phyloP scores from a whole-genome alignment of 1,284 basidiomycete species.

The Golubevia sp. region DNA sequence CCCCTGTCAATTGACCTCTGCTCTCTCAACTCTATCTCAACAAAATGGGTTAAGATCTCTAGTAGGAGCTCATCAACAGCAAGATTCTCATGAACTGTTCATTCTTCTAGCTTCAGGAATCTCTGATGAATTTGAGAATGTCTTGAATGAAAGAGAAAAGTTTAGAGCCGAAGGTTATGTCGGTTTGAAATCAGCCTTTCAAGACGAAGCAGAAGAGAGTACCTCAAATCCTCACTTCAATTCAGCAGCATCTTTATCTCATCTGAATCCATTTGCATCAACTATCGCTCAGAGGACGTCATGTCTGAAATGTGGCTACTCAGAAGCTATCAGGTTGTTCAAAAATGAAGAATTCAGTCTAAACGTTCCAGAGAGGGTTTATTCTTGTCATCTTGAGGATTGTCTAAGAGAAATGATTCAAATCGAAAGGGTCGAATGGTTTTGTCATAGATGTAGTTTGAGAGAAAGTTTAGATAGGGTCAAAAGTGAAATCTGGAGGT shows the following conservation, averaged over 20 bases:
- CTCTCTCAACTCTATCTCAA: slow-evolving; percentile 28
- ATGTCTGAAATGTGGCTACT: slow-evolving; percentile 53
- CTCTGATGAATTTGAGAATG: slow-evolving; percentile 32
- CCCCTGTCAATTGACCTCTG: slow-evolving; percentile 30
- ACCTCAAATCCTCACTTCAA: no score
- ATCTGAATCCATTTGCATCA: slow-evolving; percentile 10
- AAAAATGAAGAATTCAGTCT: slow-evolving; percentile 43
- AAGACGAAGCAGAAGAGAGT: not conserved
- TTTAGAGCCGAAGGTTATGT: not conserved
- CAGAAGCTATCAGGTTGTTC: slow-evolving; percentile 50
- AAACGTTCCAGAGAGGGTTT: slow-evolving; percentile 28
- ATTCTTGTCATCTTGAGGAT: slow-evolving; percentile 27
- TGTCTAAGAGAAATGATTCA: slow-evolving; percentile 42
- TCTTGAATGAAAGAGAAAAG: slow-evolving; percentile 8
- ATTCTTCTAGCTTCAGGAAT: slow-evolving; percentile 48
- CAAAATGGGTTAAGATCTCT: slow-evolving; percentile 40
- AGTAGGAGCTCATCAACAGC: slow-evolving; percentile 53
- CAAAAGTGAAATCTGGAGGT: slow-evolving; percentile 5
- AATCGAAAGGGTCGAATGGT: slow-evolving; percentile 55
- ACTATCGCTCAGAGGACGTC: slow-evolving; percentile 43
- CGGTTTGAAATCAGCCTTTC: not conserved
- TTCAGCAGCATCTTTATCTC: slow-evolving; percentile 13
- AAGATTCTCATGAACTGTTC: slow-evolving; percentile 58
- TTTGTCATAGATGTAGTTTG: slow-evolving; percentile 52
- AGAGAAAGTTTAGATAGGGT: slow-evolving; percentile 16